phyloP scores from a whole-genome alignment of 2,329 filamentous ascomycete species.

The Exophiala mesophila region DNA sequence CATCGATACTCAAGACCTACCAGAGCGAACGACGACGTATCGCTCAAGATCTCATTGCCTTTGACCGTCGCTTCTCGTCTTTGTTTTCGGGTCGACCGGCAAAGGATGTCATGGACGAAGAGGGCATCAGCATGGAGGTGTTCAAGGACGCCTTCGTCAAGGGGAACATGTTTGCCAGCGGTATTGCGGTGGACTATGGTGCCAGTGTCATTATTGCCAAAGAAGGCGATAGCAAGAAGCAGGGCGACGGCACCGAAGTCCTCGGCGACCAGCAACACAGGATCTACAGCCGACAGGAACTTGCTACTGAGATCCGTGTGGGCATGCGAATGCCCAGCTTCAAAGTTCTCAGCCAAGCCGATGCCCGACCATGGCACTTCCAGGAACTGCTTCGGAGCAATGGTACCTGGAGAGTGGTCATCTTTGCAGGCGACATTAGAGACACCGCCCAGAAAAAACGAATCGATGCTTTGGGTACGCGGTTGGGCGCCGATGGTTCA shows the following conservation, averaged over 20 bases:
- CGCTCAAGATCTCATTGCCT: slow-evolving; percentile 62
- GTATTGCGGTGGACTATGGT: slow-evolving; percentile 55
- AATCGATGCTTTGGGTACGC: slow-evolving; percentile 46
- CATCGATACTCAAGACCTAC: slow-evolving; percentile 48
- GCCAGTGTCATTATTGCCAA: slow-evolving; percentile 54
- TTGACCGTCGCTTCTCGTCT: slow-evolving; percentile 53
- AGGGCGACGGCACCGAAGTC: slow-evolving; percentile 48
- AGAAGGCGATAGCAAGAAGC: slow-evolving; percentile 38
- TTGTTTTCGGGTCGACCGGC: slow-evolving; percentile 55
- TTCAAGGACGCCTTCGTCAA: slow-evolving; percentile 60
- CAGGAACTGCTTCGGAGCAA: slow-evolving; percentile 34
- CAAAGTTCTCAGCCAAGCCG: slow-evolving; percentile 35
- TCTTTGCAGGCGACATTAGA: slow-evolving; percentile 59
- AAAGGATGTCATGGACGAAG: slow-evolving; percentile 56
- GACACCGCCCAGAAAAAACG: slow-evolving; percentile 39
- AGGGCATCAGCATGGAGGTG: slow-evolving; percentile 57
- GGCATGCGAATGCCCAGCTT: slow-evolving; percentile 34
- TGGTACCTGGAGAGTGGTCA: slow-evolving; percentile 36
- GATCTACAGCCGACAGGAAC: slow-evolving; percentile 14
- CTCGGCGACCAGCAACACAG: slow-evolving; percentile 23
- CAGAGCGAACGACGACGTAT: slow-evolving; percentile 53
- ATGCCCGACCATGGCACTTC: slow-evolving; percentile 37
- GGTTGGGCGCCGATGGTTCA: slow-evolving; percentile 34
- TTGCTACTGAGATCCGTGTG: slow-evolving; percentile 29
- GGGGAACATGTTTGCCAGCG: slow-evolving; percentile 56